These are phyloP conservation scores for Terfezia claveryi DNA, from an alignment of 495 filamentous ascomycete genomes.

Conservation along the genomic window DNA sequence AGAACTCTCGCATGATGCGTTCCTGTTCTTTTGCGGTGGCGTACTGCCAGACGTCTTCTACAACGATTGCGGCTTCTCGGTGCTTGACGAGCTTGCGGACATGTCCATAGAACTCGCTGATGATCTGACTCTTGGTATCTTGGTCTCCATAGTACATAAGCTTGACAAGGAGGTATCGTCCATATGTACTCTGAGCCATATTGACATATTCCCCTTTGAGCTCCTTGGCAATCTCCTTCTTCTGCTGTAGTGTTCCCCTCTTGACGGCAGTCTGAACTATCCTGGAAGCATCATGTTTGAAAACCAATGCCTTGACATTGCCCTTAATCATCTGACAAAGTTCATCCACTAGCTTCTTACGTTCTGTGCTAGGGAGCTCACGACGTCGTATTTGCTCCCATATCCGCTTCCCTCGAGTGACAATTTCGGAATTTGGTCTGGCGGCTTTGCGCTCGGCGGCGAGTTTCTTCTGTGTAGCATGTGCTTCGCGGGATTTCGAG, in stretches of 20 bases:
- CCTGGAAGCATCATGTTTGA: constrained; percentile 93
- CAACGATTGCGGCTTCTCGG: constrained; percentile 84
- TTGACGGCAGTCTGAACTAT: constrained; percentile 93
- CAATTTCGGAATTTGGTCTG: constrained; percentile 75
- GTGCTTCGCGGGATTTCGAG: constrained; percentile 53
- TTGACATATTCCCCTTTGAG: constrained; percentile 64
- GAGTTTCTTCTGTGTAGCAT: constrained; percentile 77
- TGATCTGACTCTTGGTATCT: constrained; percentile 64
- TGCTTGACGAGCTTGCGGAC: constrained; percentile 86
- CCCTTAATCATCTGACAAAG: constrained; percentile 79
- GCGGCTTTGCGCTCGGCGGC: constrained; percentile 71
- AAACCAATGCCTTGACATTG: constrained; percentile 76
- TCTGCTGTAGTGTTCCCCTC: constrained; percentile 65
- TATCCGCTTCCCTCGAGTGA: constrained; percentile 79
- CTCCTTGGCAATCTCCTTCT: constrained; percentile 68
- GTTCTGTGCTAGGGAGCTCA: constrained; percentile 65
- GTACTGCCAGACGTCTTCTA: constrained; percentile 83
- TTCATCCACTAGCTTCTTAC: constrained; percentile 67
- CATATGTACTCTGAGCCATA: constrained; percentile 72
- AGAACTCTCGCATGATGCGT: constrained; percentile 79
- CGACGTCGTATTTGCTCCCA: constrained; percentile 89
- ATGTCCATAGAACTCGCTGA: constrained; percentile 85
- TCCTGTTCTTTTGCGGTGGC: constrained; percentile 68
- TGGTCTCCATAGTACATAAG: constrained; percentile 70
- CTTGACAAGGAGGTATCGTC: constrained; percentile 90